Conservation (phyloP, 495 filamentous ascomycete genomes). For the Penicillium lividum region DNA sequence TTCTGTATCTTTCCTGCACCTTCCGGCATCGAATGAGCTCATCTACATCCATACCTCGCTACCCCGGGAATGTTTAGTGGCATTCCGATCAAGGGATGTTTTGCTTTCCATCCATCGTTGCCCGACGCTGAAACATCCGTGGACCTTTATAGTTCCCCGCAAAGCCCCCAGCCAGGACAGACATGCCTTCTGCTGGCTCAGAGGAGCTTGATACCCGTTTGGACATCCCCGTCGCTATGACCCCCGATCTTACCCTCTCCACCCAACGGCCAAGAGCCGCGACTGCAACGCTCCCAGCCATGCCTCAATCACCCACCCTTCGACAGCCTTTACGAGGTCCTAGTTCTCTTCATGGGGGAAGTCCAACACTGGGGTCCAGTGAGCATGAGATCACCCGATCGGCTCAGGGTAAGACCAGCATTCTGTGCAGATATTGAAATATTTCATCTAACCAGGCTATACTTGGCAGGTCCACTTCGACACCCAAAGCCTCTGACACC, state of each 20-base stretch:
- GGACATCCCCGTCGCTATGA: slow-evolving; percentile 35
- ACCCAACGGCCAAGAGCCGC: slow-evolving; percentile 50
- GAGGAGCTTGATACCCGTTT: slow-evolving; percentile 18
- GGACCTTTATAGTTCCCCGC: slow-evolving; percentile 16
- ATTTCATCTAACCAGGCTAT: not conserved
- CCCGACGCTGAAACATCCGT: slow-evolving; percentile 12
- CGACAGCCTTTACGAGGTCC: slow-evolving; percentile 53
- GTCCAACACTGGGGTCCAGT: slow-evolving; percentile 30
- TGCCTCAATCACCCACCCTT: slow-evolving; percentile 35
- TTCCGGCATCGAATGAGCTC: slow-evolving; percentile 6
- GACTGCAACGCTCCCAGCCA: slow-evolving; percentile 53
- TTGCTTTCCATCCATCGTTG: slow-evolving; percentile 17
- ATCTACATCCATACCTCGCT: slow-evolving; percentile 5
- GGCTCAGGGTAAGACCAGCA: slow-evolving; percentile 50
- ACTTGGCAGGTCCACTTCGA: slow-evolving; percentile 59
- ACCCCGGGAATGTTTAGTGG: slow-evolving; percentile 23
- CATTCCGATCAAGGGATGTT: slow-evolving; percentile 26
- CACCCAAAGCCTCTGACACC: slow-evolving; percentile 84
- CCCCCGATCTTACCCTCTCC: slow-evolving; percentile 61
- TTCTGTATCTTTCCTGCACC: slow-evolving; percentile 1
- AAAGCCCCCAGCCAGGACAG: not conserved
- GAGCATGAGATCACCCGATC: slow-evolving; percentile 60
- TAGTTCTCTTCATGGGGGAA: slow-evolving; percentile 37
- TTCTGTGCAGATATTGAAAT: not conserved
- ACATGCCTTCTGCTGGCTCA: slow-evolving; percentile 26